Conservation (phyloP, 2,329 filamentous ascomycete species). For the Periconia sp. region DNA sequence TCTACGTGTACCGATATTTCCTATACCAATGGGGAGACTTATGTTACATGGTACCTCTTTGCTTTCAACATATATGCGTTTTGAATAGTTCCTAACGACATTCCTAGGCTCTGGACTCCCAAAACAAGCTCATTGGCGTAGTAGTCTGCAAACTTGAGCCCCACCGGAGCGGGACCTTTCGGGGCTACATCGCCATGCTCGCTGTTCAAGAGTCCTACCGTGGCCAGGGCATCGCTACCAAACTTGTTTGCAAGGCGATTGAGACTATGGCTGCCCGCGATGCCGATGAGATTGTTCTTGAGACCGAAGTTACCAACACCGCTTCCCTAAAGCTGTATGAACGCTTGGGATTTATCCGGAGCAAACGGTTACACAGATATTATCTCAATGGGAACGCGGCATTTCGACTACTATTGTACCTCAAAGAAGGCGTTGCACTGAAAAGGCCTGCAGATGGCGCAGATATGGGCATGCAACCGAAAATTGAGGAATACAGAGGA, state of each 20-base stretch:
- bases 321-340: conserved; percentile 93
- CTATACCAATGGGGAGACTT: conserved; percentile 96
- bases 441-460: conserved; percentile 25
- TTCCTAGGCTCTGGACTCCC: conserved; percentile 35
- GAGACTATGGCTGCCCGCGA: conserved; percentile 82
- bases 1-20: conserved; percentile 98
- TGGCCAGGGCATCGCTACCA: conserved; percentile 81
- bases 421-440: conserved; percentile 56
- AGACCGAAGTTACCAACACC: conserved; percentile 91
- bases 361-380: conserved; percentile 91
- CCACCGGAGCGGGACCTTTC: conserved; percentile 80
- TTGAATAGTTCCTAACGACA: neutral
- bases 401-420: conserved; percentile 80
- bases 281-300: conserved; percentile 92
- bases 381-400: conserved; percentile 97
- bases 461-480: conserved; percentile 2
- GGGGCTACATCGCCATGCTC: conserved; percentile 98
- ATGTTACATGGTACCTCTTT: conserved; percentile 78
- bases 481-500: conserved; percentile 10
- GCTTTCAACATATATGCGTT: neutral
- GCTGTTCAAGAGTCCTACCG: conserved; percentile 82
- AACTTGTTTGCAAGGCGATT: conserved; percentile 85
- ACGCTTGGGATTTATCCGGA: conserved; percentile 84
- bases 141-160: conserved; percentile 93
- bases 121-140: conserved; percentile 74